Evolutionary conservation across 208 protist species (phyloP).

Genomic region (Trypanosomatidae sp.): DNA sequence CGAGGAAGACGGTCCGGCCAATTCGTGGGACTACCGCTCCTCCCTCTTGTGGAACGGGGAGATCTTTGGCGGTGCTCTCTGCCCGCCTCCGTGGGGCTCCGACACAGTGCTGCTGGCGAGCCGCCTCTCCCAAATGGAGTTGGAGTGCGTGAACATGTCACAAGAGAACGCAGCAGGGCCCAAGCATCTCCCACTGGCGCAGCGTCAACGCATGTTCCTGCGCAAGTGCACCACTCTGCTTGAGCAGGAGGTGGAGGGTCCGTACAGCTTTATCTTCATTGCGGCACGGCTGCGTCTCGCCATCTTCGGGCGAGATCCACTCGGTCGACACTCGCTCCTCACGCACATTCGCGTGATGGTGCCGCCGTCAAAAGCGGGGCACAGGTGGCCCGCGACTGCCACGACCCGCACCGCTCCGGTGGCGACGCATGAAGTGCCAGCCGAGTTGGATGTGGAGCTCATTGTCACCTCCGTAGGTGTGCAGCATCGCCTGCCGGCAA

Average conservation of each 20-base stretch:
- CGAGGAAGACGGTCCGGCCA: conserved; percentile 28
- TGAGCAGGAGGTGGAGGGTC: conserved; percentile 74
- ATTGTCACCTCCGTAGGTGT: conserved; percentile 73
- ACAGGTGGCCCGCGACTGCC: not conserved
- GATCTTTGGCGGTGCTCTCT: conserved; percentile 76
- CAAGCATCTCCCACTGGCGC: conserved; percentile 18
- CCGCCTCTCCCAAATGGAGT: conserved; percentile 62
- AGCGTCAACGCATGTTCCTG: conserved; percentile 58
- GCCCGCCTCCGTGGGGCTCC: conserved; percentile 58
- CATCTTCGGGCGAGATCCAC: conserved; percentile 87
- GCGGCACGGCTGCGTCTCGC: conserved; percentile 55
- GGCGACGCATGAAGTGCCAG: not conserved
- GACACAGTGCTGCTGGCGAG: conserved; percentile 72
- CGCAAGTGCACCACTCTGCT: conserved; percentile 58
- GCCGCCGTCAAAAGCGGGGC: not conserved
- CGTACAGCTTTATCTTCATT: conserved; percentile 86
- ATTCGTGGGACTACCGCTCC: conserved; percentile 24
- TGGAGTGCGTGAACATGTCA: conserved; percentile 25
- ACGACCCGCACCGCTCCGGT: not conserved
- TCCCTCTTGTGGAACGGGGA: conserved; percentile 90
- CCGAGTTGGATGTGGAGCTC: conserved; percentile 48
- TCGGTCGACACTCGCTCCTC: conserved; percentile 88
- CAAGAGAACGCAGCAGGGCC: not conserved
- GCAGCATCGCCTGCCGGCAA: conserved; percentile 33
- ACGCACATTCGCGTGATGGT: conserved; percentile 37